These are phyloP conservation scores for Teunomyces aglyptinius DNA, from an alignment of 805 yeast species.

Conservation along the genomic window DNA sequence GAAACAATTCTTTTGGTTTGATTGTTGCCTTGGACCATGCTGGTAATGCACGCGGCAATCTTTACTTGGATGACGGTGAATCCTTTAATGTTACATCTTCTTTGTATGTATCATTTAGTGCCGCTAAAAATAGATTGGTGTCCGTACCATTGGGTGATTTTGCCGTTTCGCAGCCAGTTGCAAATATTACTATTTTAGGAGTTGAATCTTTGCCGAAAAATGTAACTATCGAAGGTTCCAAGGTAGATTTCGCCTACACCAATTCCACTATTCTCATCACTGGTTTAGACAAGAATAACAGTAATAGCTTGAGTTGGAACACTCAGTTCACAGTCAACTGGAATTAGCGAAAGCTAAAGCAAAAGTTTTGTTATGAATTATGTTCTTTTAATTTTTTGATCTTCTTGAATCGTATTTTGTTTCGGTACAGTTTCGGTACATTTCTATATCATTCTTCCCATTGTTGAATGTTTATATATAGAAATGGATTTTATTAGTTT, in stretches of 20 bases:
- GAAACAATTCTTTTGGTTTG: conserved; percentile 20
- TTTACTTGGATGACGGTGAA: conserved; percentile 26
- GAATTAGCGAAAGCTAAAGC: conserved; percentile 1
- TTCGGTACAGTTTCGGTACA: not conserved
- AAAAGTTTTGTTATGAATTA: not conserved
- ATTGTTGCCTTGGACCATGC: conserved; percentile 20
- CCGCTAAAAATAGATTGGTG: conserved; percentile 8
- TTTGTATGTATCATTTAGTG: conserved; percentile 17
- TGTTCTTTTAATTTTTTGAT: not conserved
- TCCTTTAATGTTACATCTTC: conserved; percentile 14
- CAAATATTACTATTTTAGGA: conserved; percentile 21
- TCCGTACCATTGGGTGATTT: conserved; percentile 16
- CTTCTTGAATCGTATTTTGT: not conserved
- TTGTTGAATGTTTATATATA: not conserved
- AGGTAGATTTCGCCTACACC: conserved; percentile 12
- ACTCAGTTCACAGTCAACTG: conserved; percentile 16
- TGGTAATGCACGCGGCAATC: conserved; percentile 17
- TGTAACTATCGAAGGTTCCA: conserved; percentile 13
- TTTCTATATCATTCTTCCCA: not conserved
- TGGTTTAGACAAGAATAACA: conserved; percentile 11
- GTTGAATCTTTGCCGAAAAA: conserved; percentile 14
- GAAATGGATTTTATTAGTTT: no score
- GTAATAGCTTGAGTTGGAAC: conserved; percentile 15
- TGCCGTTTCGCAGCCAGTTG: conserved; percentile 15
- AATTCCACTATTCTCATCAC: conserved; percentile 17